Evolutionary conservation across 2,329 filamentous ascomycete genomes (phyloP).

Genomic region (Beauveria sp.): DNA sequence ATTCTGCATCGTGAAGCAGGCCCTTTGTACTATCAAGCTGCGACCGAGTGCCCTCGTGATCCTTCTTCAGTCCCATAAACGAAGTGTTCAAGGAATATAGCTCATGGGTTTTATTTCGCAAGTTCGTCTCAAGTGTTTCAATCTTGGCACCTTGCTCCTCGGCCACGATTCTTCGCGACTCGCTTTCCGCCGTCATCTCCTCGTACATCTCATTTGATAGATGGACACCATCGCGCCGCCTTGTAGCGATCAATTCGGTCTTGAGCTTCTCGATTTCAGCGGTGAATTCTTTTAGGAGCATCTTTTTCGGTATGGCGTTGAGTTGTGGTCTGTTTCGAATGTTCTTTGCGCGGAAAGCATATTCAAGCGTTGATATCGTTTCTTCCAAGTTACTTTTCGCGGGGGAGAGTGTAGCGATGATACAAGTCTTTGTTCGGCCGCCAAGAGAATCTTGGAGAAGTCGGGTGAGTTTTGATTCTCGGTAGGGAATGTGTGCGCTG

Average conservation of each 20-base stretch:
- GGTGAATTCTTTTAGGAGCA: constrained; percentile 81
- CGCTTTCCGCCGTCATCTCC: constrained; percentile 83
- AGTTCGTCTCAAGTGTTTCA: constrained; percentile 81
- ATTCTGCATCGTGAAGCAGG: constrained; percentile 80
- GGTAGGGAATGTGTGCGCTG: constrained; percentile 77
- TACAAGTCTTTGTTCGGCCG: constrained; percentile 94
- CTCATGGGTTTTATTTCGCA: constrained; percentile 91
- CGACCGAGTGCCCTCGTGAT: constrained; percentile 69
- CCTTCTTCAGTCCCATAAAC: constrained; percentile 83
- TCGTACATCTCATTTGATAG: constrained; percentile 83
- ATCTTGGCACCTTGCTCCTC: constrained; percentile 92
- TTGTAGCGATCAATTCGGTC: constrained; percentile 83
- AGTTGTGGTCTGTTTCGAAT: constrained; percentile 97
- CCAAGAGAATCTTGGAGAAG: constrained; percentile 94
- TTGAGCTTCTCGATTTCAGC: constrained; percentile 91
- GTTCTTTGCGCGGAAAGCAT: constrained; percentile 96
- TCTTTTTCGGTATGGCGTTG: constrained; percentile 90
- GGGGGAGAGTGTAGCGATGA: constrained; percentile 93
- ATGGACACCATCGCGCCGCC: constrained; percentile 92
- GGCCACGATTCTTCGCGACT: constrained; percentile 81
- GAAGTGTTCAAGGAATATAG: constrained; percentile 78
- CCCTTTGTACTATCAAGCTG: constrained; percentile 73
- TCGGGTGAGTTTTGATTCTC: constrained; percentile 93
- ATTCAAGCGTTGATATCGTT: constrained; percentile 95
- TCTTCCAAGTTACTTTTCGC: constrained; percentile 94